Evolutionary conservation across 2,329 filamentous ascomycete species (phyloP).

Genomic region (Byssochlamys sp.): DNA sequence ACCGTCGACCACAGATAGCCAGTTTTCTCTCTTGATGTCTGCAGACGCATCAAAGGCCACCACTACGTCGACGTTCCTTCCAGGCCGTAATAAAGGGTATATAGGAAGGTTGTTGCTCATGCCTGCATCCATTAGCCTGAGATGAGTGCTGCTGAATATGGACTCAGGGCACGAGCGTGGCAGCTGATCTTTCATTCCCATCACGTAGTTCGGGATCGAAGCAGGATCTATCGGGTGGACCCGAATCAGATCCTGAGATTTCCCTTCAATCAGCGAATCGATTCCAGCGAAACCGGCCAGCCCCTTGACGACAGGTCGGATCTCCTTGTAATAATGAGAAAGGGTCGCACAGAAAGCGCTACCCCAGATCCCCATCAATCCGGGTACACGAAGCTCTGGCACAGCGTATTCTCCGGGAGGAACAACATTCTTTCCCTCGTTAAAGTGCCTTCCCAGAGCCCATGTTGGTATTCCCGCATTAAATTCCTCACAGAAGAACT

Average conservation of each 20-base stretch:
- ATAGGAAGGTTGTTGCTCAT: constrained; percentile 98
- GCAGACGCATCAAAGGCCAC: constrained; percentile 91
- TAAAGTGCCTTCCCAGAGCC: constrained; percentile 77
- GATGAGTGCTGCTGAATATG: constrained; percentile 60
- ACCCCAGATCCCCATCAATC: constrained; percentile 89
- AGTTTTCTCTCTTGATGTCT: constrained; percentile 88
- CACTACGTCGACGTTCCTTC: constrained; percentile 77
- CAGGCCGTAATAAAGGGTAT: constrained; percentile 82
- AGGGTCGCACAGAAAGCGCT: constrained; percentile 93
- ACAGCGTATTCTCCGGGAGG: constrained; percentile 58
- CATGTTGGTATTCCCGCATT: constrained; percentile 87
- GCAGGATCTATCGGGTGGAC: constrained; percentile 92
- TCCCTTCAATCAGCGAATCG: constrained; percentile 72
- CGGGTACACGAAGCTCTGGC: constrained; percentile 73
- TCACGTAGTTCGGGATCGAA: constrained; percentile 77
- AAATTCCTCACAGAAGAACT: constrained; percentile 90
- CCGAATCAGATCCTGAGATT: constrained; percentile 75
- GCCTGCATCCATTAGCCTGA: constrained; percentile 88
- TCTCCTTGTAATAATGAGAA: constrained; percentile 90
- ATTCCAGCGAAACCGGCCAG: constrained; percentile 66
- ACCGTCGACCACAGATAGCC: constrained; percentile 84
- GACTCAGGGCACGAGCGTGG: constrained; percentile 68
- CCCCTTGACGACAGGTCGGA: constrained; percentile 69
- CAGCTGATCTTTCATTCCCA: constrained; percentile 67
- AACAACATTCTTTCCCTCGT: constrained; percentile 57